phyloP scores from a whole-genome alignment of 495 filamentous ascomycete genomes.

The Daldinia caldariorum region DNA sequence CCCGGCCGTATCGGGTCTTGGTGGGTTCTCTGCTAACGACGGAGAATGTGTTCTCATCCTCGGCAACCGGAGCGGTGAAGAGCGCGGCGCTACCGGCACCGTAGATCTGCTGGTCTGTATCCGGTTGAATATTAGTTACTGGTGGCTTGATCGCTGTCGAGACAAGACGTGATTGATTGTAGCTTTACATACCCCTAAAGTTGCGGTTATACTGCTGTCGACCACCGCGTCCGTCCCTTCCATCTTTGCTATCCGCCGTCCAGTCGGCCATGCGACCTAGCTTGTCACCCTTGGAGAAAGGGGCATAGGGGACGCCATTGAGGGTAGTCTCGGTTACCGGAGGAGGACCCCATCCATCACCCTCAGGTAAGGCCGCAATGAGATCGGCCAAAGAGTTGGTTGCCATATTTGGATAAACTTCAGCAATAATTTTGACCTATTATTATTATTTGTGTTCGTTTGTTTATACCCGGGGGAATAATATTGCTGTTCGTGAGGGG shows the following conservation, averaged over 20 bases:
- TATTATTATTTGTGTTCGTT: too few species aligned
- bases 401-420: slow-evolving; percentile 34
- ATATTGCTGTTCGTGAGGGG: slow-evolving; percentile 1
- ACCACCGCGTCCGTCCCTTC: slow-evolving; percentile 75
- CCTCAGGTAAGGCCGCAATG: slow-evolving; percentile 66
- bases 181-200: slow-evolving; percentile 76
- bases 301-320: slow-evolving; percentile 93
- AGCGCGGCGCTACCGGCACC: slow-evolving; percentile 86
- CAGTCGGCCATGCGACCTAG: slow-evolving; percentile 99
- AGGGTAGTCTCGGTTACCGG: slow-evolving; percentile 83
- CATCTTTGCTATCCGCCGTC: slow-evolving; percentile 92
- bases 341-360: slow-evolving; percentile 87
- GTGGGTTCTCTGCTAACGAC: slow-evolving; percentile 89
- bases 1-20: slow-evolving; percentile 88
- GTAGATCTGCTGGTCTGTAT: slow-evolving; percentile 92
- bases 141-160: background rate
- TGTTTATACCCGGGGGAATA: background rate
- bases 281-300: slow-evolving; percentile 98
- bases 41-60: slow-evolving; percentile 97
- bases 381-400: slow-evolving; percentile 59
- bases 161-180: background rate
- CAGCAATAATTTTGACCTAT: background rate
- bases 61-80: slow-evolving; percentile 88
- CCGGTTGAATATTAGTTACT: slow-evolving; percentile 25
- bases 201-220: slow-evolving; percentile 89